Evolutionary conservation across 257 asterid species (phyloP), one percentile per base, ranked within the genome.

Genomic region (Plantago major): DNA sequence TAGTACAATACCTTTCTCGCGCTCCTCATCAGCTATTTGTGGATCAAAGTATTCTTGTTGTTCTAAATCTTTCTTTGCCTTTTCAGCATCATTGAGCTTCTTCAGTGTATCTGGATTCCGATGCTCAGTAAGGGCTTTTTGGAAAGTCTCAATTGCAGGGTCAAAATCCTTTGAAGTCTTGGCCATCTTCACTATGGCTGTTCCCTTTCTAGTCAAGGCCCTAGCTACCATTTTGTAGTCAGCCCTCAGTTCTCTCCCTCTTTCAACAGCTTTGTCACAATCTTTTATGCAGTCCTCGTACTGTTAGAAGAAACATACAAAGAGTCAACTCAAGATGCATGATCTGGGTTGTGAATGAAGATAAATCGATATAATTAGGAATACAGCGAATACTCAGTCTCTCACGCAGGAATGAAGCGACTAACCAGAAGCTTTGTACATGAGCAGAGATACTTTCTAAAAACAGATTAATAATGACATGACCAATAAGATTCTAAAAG

Each of bases 241-340:
- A 0, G 91, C 74, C 70, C 97, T 89, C 49, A 92, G 71, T 59
- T 89, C 97, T 70, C 99, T 69, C 5, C 97, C 97, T 71, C 95
- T 89, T 73, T 92, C 99, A 19, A 92, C 96, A 51, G 99, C 99
- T 71, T 80, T 75, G 67, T 92, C 97, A 52, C 99, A 92, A 75
- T 92, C 99, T 70, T 84, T 81, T 28, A 92, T 81, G 79, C 97
- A 82, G 4, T 89, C 97, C 60, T 84, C 95, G 17, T 71, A 80
- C 98, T 92, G 82, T 46, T 33, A 53, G 33, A 10, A 18, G 60
- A 42, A 60, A 15, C 0, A 22, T 22, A 22, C 40, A 33, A 1
- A 33, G 3, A 33, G 40, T 33, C 6, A 33, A 7, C 40, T 33
- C 40, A 33, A 4, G 8, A 1, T 33, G 40, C 40, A 33, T 33